Conservation (phyloP, 2,329 filamentous ascomycete genomes). For the Incumbomyces lentus region DNA sequence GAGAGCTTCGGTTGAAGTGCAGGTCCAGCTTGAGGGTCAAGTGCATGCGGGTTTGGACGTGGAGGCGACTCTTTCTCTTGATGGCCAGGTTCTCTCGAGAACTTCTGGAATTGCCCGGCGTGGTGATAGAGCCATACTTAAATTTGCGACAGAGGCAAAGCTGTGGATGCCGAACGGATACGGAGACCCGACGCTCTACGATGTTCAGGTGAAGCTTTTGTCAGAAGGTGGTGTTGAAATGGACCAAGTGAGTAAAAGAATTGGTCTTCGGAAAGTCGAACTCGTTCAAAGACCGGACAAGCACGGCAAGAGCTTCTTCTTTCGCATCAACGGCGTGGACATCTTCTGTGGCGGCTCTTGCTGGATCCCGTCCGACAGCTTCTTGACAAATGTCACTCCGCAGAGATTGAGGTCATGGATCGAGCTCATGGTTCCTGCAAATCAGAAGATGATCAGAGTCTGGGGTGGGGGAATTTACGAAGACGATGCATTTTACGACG, state of each 20-base stretch:
- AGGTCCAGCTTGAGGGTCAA: constrained; percentile 20
- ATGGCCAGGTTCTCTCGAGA: constrained; percentile 22
- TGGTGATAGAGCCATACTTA: background rate
- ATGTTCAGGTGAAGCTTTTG: constrained; percentile 36
- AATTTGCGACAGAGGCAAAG: constrained; percentile 33
- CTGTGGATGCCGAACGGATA: constrained; percentile 53
- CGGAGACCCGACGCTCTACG: constrained; percentile 48
- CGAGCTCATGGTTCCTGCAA: constrained; percentile 47
- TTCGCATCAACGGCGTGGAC: constrained; percentile 55
- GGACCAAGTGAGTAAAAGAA: constrained; percentile 32
- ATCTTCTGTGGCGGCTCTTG: constrained; percentile 58
- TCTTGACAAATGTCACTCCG: constrained; percentile 44
- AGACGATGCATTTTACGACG: constrained; percentile 60
- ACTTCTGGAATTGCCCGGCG: constrained; percentile 22
- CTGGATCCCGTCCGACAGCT: constrained; percentile 56
- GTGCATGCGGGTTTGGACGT: constrained; percentile 27
- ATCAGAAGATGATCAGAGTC: constrained; percentile 54
- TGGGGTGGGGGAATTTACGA: constrained; percentile 76
- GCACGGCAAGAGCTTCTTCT: constrained; percentile 53
- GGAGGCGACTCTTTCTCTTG: constrained; percentile 20
- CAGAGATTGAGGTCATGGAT: constrained; percentile 51
- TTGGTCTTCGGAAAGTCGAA: constrained; percentile 45
- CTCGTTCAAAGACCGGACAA: constrained; percentile 35
- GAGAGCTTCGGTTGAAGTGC: constrained; percentile 26
- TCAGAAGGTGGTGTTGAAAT: constrained; percentile 27